Conservation (phyloP, 306 rosid species). For the Rosa persica region DNA sequence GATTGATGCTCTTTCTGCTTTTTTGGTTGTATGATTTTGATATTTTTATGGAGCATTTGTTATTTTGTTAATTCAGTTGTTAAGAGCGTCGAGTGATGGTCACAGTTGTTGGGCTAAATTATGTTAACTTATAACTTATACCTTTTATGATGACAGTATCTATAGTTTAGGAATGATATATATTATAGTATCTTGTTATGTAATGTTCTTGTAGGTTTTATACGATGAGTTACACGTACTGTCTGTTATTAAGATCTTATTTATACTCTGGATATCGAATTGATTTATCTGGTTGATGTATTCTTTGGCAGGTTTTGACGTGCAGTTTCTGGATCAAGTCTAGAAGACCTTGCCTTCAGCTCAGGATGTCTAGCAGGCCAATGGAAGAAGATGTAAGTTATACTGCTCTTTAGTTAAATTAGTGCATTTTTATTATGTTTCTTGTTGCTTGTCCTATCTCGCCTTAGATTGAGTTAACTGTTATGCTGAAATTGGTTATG, state of each 20-base stretch:
- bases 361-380: slow-evolving; percentile 43
- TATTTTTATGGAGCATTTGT: not conserved
- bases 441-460: not conserved
- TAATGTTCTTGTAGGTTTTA: not conserved
- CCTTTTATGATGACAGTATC: no score
- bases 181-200: not conserved
- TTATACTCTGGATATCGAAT: not conserved
- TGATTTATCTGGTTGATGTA: not conserved
- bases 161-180: not conserved
- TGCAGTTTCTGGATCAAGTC: not conserved
- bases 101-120: no score
- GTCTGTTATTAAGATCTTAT: not conserved
- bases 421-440: not conserved
- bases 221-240: not conserved
- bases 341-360: not conserved
- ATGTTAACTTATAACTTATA: no score
- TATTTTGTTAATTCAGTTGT: not conserved
- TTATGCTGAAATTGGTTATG: not conserved
- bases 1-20: not conserved
- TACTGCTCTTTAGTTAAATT: slow-evolving; percentile 4
- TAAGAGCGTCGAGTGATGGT: not conserved
- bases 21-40: not conserved
- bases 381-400: slow-evolving; percentile 90
- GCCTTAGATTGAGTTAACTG: not conserved
- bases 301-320: not conserved